Conservation (phyloP, 108 stramenopile species). For the Pseudonitzschia delicatissima region DNA sequence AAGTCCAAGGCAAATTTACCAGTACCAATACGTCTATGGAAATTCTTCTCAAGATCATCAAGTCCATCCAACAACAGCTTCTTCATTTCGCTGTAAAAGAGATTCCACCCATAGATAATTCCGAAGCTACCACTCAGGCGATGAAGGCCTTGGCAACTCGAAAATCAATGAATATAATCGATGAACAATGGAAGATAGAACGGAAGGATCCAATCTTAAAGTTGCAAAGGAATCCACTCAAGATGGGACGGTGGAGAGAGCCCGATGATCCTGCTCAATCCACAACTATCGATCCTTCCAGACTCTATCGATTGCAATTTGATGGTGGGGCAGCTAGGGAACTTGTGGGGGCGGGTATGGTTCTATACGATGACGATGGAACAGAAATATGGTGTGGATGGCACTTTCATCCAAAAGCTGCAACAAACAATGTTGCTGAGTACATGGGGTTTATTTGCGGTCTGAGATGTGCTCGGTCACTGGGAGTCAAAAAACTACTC, state of each 20-base stretch:
- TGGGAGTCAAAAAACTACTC: slow-evolving; percentile 56
- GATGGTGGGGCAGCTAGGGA: slow-evolving; percentile 83
- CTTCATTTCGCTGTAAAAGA: slow-evolving; percentile 7
- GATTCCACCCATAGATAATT: not conserved
- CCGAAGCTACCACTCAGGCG: slow-evolving; percentile 6
- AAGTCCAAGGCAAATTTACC: slow-evolving; percentile 43
- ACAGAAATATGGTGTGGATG: slow-evolving; percentile 50
- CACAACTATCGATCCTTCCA: slow-evolving; percentile 34
- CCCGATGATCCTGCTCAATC: slow-evolving; percentile 7
- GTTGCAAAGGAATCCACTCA: not conserved
- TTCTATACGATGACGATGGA: slow-evolving; percentile 53
- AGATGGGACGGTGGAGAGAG: slow-evolving; percentile 18
- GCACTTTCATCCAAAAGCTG: slow-evolving; percentile 49
- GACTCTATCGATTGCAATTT: slow-evolving; percentile 57
- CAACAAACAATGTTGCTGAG: slow-evolving; percentile 85
- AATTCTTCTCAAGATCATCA: not conserved
- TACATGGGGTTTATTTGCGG: slow-evolving; percentile 63
- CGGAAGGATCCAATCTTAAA: slow-evolving; percentile 14
- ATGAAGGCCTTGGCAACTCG: slow-evolving; percentile 21
- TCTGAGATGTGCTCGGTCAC: slow-evolving; percentile 51
- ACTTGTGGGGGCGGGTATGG: slow-evolving; percentile 68
- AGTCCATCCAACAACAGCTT: not conserved
- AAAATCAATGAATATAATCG: slow-evolving; percentile 10
- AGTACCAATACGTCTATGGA: slow-evolving; percentile 29
- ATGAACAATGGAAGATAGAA: slow-evolving; percentile 1